Evolutionary conservation across 257 asterid species (phyloP), one percentile per base, ranked within the genome.

Genomic region (Nicotiana sylvestris): DNA sequence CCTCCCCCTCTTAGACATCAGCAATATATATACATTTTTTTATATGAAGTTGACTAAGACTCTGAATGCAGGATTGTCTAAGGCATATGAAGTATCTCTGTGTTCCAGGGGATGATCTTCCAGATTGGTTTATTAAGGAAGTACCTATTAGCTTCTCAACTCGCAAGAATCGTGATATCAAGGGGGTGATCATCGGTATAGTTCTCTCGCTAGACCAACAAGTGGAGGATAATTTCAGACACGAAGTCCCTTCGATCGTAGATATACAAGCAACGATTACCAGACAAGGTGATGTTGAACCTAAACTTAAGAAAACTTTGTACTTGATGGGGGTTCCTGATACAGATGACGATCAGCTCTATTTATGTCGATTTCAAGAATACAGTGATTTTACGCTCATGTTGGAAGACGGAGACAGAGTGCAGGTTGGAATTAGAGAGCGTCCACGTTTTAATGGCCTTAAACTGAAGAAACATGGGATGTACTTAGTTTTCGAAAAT

Each of bases 341-440:
- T 27, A 84, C 89, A 3, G 39, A 76, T 18, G 89, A 87, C 11
- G 87, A 84, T 76, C 89, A 87, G 58, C 86, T 87, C 61, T 87
- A 84, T 56, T 82, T 87, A 25, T 84, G 89, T 70, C 76, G 85
- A 57, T 82, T 66, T 77, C 70, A 81, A 8, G 86, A 82, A 3
- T 25, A 30, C 60, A 68, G 66, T 66, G 30, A 6, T 13, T 60
- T 87, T 29, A 83, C 81, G 16, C 67, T 81, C 1, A 79, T 66
- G 79, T 82, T 87, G 80, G 67, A 78, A 58, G 84, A 87, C 3
- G 87, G 84, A 1, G 87, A 87, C 21, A 79, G 35, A 72, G 30
- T 87, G 27, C 68, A 82, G 85, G 83, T 87, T 53, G 66, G 13
- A 39, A 76, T 79, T 69, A 32, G 77, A 30, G 72, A 70, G 51